Evolutionary conservation across 2,329 filamentous ascomycete species (phyloP), one percentile per base, ranked within the genome.

Genomic region (Hypoxylon sp.): DNA sequence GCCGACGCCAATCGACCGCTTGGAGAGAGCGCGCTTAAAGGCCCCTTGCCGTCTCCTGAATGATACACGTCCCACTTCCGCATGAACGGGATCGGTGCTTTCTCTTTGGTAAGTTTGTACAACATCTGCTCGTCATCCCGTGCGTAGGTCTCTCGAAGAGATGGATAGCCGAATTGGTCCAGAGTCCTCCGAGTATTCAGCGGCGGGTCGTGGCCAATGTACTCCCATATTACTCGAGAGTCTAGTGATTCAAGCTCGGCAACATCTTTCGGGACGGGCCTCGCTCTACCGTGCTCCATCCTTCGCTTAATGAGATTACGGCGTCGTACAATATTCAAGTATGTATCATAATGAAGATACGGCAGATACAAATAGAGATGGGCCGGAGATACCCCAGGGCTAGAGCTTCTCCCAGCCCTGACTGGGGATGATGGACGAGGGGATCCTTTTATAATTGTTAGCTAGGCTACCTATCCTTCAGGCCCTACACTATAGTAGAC

Each of bases 51-150:
- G 22, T 70, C 59, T 24, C 64, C 64, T 1, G 44, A 58, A 62
- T 71, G 70, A 31, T 73, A 74, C 66, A 75, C 80, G 67, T 71
- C 78, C 67, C 53, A 66, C 37, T 57, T 76, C 8, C 39, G 74
- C 63, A 60, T 73, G 37, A 53, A 59, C n/a, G 66, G 63, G 19
- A 60, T 54, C 10, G 73, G 73, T 1, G 71, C 63, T 2, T 83
- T 78, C 61, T 86, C 80, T 71, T 88, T 89, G 1, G 87, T 89
- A 1, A 90, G 79, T 71, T 91, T 91, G 76, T 90, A 91, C 5
- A 91, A 78, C 86, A 91, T 90, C 75, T 91, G 89, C 46, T 91
- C 89, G 47, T 89, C 87, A 46, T 91, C 89, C 17, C 89, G 80
- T 0, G 87, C 86, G 46, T 87, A 79, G 0, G 89, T 91, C 35